Evolutionary conservation across 129 eudicot species (phyloP).

Genomic region (Saussurea involucrata): DNA sequence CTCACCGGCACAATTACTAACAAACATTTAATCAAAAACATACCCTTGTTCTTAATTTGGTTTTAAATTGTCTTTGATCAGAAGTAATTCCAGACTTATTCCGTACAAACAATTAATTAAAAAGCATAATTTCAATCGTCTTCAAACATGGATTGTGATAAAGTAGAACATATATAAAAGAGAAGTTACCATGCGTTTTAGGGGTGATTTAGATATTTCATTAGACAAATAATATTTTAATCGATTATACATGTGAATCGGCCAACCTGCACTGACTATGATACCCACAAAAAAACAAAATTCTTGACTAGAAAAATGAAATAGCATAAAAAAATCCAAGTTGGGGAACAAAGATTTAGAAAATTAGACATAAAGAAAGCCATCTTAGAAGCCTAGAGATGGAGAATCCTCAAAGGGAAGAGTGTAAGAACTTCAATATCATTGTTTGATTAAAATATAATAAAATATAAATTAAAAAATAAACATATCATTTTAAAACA

Average conservation of each 20-base stretch:
- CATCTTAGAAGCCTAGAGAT: slow-evolving; percentile 27
- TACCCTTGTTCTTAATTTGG: neutral
- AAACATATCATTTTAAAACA: neutral
- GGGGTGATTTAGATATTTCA: slow-evolving; percentile 10
- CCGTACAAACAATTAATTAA: neutral
- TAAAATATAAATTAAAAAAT: neutral
- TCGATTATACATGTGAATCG: slow-evolving; percentile 24
- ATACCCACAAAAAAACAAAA: slow-evolving; percentile 29
- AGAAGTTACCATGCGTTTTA: slow-evolving; percentile 1
- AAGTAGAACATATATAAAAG: neutral
- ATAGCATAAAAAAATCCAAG: slow-evolving; percentile 11
- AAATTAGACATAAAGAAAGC: slow-evolving; percentile 19
- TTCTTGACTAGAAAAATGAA: slow-evolving; percentile 22
- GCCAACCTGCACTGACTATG: slow-evolving; percentile 47
- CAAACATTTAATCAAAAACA: slow-evolving; percentile 6
- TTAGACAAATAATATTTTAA: neutral
- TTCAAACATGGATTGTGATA: slow-evolving; percentile 23
- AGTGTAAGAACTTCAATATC: slow-evolving; percentile 26
- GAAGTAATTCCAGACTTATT: neutral
- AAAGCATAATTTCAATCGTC: neutral
- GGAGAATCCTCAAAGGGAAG: slow-evolving; percentile 25
- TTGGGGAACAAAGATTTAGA: slow-evolving; percentile 46
- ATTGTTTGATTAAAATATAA: slow-evolving; percentile 18
- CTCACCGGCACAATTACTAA: slow-evolving; percentile 11
- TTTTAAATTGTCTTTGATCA: neutral